phyloP scores from a whole-genome alignment of 2,329 filamentous ascomycete genomes.

The Fusarium acutatum region DNA sequence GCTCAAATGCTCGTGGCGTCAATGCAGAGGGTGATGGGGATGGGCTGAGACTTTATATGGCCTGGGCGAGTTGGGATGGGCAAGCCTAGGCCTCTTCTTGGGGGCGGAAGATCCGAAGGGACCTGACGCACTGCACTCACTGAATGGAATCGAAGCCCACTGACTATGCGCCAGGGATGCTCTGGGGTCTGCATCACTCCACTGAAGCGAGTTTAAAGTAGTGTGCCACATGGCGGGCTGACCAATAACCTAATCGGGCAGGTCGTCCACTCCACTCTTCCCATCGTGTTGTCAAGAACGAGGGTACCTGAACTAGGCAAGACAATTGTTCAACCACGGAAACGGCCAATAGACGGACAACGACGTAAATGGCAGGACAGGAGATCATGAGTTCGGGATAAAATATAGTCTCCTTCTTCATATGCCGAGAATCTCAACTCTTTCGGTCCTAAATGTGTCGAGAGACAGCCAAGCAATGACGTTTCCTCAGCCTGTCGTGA shows the following conservation, averaged over 20 bases:
- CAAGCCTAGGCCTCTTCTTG: not conserved
- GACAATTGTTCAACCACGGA: constrained; percentile 14
- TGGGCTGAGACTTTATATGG: constrained; percentile 26
- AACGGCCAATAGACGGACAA: not conserved
- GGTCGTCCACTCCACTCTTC: constrained; percentile 4
- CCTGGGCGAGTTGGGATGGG: not conserved
- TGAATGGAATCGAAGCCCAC: constrained; percentile 4
- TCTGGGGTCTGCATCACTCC: constrained; percentile 21
- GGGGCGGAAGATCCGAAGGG: constrained; percentile 12
- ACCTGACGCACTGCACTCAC: constrained; percentile 10
- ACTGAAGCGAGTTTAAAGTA: constrained; percentile 19
- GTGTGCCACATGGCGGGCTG: constrained; percentile 14
- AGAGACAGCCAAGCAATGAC: not conserved
- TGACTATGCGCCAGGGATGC: not conserved
- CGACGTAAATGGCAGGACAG: constrained; percentile 15
- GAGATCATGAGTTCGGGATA: not conserved
- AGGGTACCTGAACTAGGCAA: constrained; percentile 13
- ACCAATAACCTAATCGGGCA: constrained; percentile 22
- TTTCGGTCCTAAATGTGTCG: not conserved
- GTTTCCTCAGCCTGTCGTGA: not conserved
- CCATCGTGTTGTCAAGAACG: constrained; percentile 23
- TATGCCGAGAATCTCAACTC: not conserved
- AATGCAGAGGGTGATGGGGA: constrained; percentile 14
- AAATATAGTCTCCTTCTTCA: not conserved
- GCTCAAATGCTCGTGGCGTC: constrained; percentile 15